Evolutionary conservation across 2,329 filamentous ascomycete genomes (phyloP).

Genomic region (Aspergillus neoniger): DNA sequence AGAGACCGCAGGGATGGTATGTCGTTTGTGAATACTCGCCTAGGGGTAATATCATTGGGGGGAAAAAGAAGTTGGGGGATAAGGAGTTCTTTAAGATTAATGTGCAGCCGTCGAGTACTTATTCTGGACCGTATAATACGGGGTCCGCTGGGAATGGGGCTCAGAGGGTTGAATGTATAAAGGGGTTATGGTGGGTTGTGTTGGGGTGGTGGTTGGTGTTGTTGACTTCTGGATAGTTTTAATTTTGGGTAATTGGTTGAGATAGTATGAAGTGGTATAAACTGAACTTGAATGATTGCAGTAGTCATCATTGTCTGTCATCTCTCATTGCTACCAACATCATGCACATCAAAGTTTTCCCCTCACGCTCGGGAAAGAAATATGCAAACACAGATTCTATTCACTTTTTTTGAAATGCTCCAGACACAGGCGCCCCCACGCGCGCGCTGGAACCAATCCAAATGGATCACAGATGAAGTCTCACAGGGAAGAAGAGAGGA

Average conservation of each 20-base stretch:
- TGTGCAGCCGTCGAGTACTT: constrained; percentile 26
- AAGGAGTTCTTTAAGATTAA: constrained; percentile 36
- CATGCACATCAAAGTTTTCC: constrained; percentile 20
- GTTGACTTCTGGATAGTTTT: background rate
- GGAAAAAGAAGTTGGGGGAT: constrained; percentile 21
- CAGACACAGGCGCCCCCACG: constrained; percentile 15
- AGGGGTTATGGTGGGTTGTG: background rate
- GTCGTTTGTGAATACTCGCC: constrained; percentile 72
- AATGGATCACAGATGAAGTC: constrained; percentile 21
- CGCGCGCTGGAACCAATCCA: constrained; percentile 22
- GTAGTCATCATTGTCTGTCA: constrained; percentile 26
- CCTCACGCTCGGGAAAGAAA: constrained; percentile 10
- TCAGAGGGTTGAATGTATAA: background rate
- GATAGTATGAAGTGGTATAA: no score
- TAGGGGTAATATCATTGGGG: constrained; percentile 59
- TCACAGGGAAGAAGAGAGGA: constrained; percentile 18
- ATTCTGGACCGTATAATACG: constrained; percentile 22
- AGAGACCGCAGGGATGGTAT: constrained; percentile 58
- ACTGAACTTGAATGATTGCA: constrained; percentile 1
- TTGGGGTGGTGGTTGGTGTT: constrained; percentile 9
- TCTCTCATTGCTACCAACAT: constrained; percentile 31
- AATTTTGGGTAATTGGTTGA: background rate
- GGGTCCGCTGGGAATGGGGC: constrained; percentile 2
- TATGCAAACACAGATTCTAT: constrained; percentile 31
- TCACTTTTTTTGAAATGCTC: constrained; percentile 23